Conservation (phyloP, 257 asterid genomes). For the Thymus quinquecostatus region DNA sequence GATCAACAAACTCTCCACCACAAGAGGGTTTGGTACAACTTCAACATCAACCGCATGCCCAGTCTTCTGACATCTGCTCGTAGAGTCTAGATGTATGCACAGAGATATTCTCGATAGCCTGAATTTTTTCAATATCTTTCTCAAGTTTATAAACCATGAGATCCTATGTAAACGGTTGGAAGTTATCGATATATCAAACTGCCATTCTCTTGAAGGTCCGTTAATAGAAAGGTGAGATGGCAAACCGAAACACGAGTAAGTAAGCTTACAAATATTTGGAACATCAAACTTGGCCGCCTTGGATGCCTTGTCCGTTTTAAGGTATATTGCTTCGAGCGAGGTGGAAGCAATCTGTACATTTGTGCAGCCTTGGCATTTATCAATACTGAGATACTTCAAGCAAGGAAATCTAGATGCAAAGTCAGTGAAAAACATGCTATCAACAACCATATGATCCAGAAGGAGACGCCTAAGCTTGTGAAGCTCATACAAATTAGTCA, state of each 20-base stretch:
- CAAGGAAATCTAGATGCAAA: constrained; percentile 10
- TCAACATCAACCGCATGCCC: too few relatives aligned
- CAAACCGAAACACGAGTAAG: not conserved
- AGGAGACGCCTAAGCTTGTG: not conserved
- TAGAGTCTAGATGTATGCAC: too few relatives aligned
- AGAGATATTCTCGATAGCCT: too few relatives aligned
- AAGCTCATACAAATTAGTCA: too few relatives aligned
- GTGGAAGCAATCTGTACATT: not conserved
- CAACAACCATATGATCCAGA: not conserved
- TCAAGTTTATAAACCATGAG: too few relatives aligned
- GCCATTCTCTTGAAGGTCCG: too few relatives aligned
- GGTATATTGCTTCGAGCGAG: not conserved
- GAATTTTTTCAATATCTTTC: too few relatives aligned
- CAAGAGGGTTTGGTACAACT: too few relatives aligned
- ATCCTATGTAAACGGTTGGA: too few relatives aligned
- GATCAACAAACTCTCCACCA: too few relatives aligned
- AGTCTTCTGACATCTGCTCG: too few relatives aligned
- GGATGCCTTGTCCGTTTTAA: not conserved
- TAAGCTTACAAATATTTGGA: not conserved
- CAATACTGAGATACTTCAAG: constrained; percentile 4
- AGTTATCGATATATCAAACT: too few relatives aligned
- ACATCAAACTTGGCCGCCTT: not conserved
- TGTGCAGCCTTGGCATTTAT: not conserved
- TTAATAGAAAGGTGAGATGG: not conserved
- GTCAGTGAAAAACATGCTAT: not conserved